Evolutionary conservation across 345 rosid species (phyloP).

Genomic region (Aquilaria malaccensis): DNA sequence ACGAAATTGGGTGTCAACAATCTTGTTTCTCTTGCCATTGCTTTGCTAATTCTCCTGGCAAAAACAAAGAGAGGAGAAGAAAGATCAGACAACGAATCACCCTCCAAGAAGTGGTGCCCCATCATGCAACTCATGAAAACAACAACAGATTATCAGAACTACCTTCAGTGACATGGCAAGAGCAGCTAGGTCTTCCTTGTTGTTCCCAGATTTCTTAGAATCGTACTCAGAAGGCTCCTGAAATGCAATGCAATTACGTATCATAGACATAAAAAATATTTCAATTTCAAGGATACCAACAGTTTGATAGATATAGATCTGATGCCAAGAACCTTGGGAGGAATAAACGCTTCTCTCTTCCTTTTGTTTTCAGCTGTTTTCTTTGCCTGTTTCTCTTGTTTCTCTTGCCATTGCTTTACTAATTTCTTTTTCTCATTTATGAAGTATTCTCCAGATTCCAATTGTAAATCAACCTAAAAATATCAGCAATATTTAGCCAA

Average conservation of each 20-base stretch:
- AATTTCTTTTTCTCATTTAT: slow-evolving; percentile 61
- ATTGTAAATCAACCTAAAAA: slow-evolving; percentile 60
- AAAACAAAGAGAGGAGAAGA: too few relatives aligned
- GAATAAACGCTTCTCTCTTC: slow-evolving; percentile 68
- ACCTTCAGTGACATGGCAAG: slow-evolving; percentile 69
- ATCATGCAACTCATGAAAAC: not conserved
- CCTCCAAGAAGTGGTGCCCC: not conserved
- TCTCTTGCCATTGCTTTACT: slow-evolving; percentile 71
- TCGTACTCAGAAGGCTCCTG: slow-evolving; percentile 38
- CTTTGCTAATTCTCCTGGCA: too few relatives aligned
- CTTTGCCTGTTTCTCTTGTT: slow-evolving; percentile 72
- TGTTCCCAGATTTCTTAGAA: slow-evolving; percentile 28
- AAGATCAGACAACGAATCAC: too few relatives aligned
- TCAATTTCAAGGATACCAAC: not conserved
- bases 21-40: too few relatives aligned
- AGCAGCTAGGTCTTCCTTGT: slow-evolving; percentile 43
- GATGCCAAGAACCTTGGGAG: slow-evolving; percentile 62
- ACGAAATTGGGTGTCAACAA: too few relatives aligned
- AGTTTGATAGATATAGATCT: slow-evolving; percentile 1
- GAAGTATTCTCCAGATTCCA: slow-evolving; percentile 76
- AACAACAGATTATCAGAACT: slow-evolving; percentile 1
- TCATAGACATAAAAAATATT: not conserved
- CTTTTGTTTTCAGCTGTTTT: slow-evolving; percentile 79
- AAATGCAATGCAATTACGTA: not conserved
- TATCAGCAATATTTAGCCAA: not conserved